phyloP scores from a whole-genome alignment of 495 filamentous ascomycete genomes.

The Aspergillus biplanus region DNA sequence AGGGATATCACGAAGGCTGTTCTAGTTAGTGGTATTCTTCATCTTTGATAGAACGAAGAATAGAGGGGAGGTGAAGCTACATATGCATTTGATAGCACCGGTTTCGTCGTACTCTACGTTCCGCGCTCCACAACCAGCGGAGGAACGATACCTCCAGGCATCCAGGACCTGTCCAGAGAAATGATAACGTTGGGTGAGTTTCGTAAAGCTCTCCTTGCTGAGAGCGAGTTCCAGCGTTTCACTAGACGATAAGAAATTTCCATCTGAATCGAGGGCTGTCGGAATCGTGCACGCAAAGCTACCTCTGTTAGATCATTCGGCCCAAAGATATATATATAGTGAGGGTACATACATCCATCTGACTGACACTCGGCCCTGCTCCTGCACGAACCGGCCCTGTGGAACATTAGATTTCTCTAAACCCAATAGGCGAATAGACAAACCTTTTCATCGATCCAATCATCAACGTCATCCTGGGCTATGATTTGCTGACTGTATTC shows the following conservation, averaged over 20 bases:
- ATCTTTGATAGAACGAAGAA: background rate
- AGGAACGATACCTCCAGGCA: slow-evolving; percentile 10
- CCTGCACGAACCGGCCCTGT: background rate
- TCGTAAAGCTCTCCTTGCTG: background rate
- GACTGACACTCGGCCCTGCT: background rate
- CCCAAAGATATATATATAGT: background rate
- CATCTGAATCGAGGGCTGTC: slow-evolving; percentile 4
- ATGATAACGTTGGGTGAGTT: slow-evolving; percentile 1
- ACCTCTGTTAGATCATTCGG: background rate
- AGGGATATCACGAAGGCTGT: slow-evolving; percentile 17
- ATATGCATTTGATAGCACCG: background rate
- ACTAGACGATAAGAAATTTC: slow-evolving; percentile 1
- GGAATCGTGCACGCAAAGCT: slow-evolving; percentile 11
- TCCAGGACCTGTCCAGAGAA: background rate
- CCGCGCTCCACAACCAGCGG: background rate
- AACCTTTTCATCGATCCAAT: slow-evolving; percentile 9
- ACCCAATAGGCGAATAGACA: background rate
- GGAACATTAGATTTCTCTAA: background rate
- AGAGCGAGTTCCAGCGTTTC: slow-evolving; percentile 11
- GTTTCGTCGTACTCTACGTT: slow-evolving; percentile 6
- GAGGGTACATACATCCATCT: slow-evolving; percentile 8
- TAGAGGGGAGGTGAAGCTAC: background rate
- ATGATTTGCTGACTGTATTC: background rate
- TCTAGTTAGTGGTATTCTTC: background rate
- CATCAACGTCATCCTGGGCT: background rate